Conservation (phyloP, 2,329 filamentous ascomycete species). For the Penicillium sp. region DNA sequence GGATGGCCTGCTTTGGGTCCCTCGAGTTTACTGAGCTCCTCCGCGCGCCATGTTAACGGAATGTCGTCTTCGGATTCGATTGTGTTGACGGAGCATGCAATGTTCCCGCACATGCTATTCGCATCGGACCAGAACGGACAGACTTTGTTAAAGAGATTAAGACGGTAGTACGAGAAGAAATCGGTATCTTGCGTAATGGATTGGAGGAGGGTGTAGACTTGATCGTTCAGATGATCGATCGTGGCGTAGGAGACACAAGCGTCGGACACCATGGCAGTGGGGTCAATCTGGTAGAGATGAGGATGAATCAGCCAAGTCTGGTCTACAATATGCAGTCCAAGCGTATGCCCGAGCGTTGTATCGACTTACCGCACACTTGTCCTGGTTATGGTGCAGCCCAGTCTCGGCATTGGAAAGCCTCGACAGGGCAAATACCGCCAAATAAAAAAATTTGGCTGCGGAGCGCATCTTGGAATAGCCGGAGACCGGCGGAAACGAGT, state of each 20-base stretch:
- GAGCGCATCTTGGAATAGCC: no score
- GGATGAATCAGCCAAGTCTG: no score
- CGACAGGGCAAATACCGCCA: no score
- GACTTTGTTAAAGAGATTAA: conserved; percentile 87
- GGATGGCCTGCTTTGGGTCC: conserved; percentile 88
- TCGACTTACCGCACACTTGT: no score
- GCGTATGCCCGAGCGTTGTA: no score
- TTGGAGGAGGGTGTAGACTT: conserved; percentile 65
- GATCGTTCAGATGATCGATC: conserved; percentile 72
- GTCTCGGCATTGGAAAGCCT: no score
- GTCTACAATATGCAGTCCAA: no score
- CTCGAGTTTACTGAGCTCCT: conserved; percentile 83
- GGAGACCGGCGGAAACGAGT: no score
- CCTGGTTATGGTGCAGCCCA: no score
- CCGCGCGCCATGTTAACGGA: conserved; percentile 79
- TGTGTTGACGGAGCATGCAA: conserved; percentile 89
- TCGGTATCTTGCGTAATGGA: conserved; percentile 80
- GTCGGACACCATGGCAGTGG: conserved; percentile 80
- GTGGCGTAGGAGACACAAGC: conserved; percentile 89
- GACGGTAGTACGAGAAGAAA: conserved; percentile 94
- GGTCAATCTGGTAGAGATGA: conserved; percentile 83
- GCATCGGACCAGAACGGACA: conserved; percentile 96
- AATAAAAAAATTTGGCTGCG: no score
- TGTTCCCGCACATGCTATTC: conserved; percentile 89
- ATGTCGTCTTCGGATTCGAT: conserved; percentile 93